Evolutionary conservation across 73 alveolate genomes (phyloP).

Genomic region (Tetrahymena thermophila): DNA sequence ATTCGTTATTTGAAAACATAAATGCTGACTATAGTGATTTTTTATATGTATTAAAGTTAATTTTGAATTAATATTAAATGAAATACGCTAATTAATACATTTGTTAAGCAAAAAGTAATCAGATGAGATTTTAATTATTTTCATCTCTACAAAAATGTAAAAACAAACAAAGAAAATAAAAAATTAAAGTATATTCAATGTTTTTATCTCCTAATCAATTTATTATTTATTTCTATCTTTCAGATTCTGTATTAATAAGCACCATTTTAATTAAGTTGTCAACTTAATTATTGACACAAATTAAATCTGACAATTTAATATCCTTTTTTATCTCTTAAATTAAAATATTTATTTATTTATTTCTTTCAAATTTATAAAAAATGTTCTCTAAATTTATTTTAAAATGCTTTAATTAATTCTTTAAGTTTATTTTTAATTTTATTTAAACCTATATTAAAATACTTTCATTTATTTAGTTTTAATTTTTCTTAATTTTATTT

Average conservation of each 20-base stretch:
- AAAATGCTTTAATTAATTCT: too few species aligned
- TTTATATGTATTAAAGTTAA: constrained; percentile 48
- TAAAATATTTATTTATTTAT: too few species aligned
- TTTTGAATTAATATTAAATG: constrained; percentile 24
- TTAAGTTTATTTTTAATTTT: too few species aligned
- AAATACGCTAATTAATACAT: not conserved
- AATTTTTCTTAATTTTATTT: too few species aligned
- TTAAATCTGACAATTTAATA: not conserved
- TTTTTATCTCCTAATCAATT: not conserved
- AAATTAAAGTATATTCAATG: not conserved
- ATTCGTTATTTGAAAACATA: not conserved
- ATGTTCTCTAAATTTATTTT: too few species aligned
- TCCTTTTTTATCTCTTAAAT: too few species aligned
- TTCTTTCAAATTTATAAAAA: too few species aligned
- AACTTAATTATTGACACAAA: too few species aligned
- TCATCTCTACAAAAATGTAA: not conserved
- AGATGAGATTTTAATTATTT: not conserved
- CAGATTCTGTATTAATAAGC: not conserved
- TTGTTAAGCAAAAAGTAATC: not conserved
- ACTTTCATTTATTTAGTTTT: too few species aligned
- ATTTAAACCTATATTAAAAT: too few species aligned
- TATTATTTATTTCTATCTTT: too few species aligned
- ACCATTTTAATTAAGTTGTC: not conserved
- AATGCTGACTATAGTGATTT: not conserved
- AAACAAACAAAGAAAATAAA: too few species aligned